Conservation (phyloP, 495 filamentous ascomycete species). For the Penicillium bialowiezense region DNA sequence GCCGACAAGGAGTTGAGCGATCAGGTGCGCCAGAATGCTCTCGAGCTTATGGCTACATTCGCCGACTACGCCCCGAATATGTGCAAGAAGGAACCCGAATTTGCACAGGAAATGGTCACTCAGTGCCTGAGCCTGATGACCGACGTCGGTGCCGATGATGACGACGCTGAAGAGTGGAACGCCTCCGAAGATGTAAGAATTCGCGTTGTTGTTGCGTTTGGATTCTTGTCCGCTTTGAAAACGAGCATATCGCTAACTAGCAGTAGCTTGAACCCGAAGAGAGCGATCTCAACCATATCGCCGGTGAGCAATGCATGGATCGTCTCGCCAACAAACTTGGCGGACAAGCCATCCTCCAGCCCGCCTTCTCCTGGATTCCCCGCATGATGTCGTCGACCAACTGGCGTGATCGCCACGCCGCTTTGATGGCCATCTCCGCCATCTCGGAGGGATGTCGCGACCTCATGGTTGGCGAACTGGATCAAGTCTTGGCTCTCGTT, state of each 20-base stretch:
- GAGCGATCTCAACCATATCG: conserved; percentile 96
- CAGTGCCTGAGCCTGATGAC: conserved; percentile 99
- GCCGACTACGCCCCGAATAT: conserved; percentile 90
- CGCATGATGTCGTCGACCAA: conserved; percentile 93
- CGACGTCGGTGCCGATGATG: conserved; percentile 93
- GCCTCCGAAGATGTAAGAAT: conserved; percentile 80
- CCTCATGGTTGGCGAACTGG: conserved; percentile 90
- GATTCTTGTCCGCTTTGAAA: too few species aligned
- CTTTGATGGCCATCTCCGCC: conserved; percentile 98
- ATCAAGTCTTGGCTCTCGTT: conserved; percentile 89
- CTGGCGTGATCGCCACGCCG: conserved; percentile 95
- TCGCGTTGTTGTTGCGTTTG: neutral
- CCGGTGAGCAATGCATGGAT: conserved; percentile 99
- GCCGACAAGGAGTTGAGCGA: conserved; percentile 93
- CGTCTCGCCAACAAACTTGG: conserved; percentile 96
- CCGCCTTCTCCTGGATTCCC: conserved; percentile 96
- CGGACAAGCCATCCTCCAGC: conserved; percentile 77
- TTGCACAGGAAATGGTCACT: conserved; percentile 94
- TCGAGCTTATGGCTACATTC: conserved; percentile 98
- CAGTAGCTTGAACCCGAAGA: conserved; percentile 84
- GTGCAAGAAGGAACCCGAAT: conserved; percentile 88
- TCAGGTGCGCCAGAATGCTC: conserved; percentile 84
- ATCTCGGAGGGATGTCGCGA: conserved; percentile 98
- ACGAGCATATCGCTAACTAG: conserved; percentile 14
- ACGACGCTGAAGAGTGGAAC: conserved; percentile 94